phyloP scores from a whole-genome alignment of 2,329 filamentous ascomycete genomes.

The Allantophomopsis lycopodina region DNA sequence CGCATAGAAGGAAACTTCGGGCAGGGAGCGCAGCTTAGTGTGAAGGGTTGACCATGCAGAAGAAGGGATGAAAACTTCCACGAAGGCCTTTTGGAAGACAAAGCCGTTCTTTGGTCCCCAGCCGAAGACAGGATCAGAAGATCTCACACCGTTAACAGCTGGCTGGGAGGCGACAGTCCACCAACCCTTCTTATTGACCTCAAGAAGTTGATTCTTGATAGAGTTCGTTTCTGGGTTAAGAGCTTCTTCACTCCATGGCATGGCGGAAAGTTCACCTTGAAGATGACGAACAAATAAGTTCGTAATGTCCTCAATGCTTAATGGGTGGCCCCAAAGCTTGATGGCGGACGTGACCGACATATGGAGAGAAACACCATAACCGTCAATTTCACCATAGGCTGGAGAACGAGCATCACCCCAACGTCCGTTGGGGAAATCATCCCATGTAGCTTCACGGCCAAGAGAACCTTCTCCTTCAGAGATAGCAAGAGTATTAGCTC shows the following conservation, averaged over 20 bases:
- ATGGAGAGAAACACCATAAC: slow-evolving; percentile 94
- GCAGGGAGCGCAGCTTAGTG: slow-evolving; percentile 45
- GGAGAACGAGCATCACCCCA: slow-evolving; percentile 71
- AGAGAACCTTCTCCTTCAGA: slow-evolving; percentile 85
- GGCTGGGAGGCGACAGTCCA: slow-evolving; percentile 96
- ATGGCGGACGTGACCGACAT: slow-evolving; percentile 77
- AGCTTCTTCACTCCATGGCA: slow-evolving; percentile 90
- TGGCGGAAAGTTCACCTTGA: slow-evolving; percentile 61
- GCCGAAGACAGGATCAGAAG: slow-evolving; percentile 67
- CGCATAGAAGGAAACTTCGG: slow-evolving; percentile 76
- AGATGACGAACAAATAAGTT: slow-evolving; percentile 72
- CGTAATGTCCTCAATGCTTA: slow-evolving; percentile 57
- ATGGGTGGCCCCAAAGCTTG: slow-evolving; percentile 73
- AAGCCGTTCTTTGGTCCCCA: slow-evolving; percentile 91
- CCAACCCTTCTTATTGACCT: slow-evolving; percentile 72
- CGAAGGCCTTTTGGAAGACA: slow-evolving; percentile 96
- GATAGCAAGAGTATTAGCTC: slow-evolving; percentile 79
- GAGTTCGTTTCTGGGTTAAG: slow-evolving; percentile 71
- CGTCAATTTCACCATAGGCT: slow-evolving; percentile 92
- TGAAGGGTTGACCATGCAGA: slow-evolving; percentile 58
- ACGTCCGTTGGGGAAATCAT: slow-evolving; percentile 92
- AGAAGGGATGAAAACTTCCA: slow-evolving; percentile 81
- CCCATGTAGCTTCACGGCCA: slow-evolving; percentile 93
- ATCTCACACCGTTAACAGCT: slow-evolving; percentile 74
- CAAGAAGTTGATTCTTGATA: slow-evolving; percentile 63